Evolutionary conservation across 139 green algal species (phyloP).

Genomic region (Limnomonas spitsbergensis): DNA sequence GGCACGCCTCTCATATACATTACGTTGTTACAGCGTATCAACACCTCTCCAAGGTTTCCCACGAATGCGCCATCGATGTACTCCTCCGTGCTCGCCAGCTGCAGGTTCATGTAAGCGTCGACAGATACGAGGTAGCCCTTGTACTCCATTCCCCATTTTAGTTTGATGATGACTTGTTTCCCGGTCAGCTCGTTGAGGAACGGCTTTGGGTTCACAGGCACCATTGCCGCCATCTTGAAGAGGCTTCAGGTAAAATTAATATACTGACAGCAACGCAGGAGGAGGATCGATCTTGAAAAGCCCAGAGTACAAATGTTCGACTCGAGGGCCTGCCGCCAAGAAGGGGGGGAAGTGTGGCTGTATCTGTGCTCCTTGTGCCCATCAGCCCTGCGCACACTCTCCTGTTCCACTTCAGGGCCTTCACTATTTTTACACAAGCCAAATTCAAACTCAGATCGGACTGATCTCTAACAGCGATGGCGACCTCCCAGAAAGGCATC

Average conservation of each 20-base stretch:
- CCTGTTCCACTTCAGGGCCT: too few species aligned
- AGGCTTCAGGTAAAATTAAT: too few species aligned
- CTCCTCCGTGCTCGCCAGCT: conserved; percentile 93
- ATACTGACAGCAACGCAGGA: too few species aligned
- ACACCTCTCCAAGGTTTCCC: conserved; percentile 88
- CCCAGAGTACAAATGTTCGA: too few species aligned
- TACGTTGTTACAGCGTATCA: conserved; percentile 91
- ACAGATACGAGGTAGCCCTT: conserved; percentile 92
- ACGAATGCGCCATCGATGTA: conserved; percentile 91
- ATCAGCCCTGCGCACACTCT: too few species aligned
- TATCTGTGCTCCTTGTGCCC: too few species aligned
- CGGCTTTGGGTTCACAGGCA: conserved; percentile 95
- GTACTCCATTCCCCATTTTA: conserved; percentile 99
- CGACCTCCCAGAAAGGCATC: conserved; percentile 53
- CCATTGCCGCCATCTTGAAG: conserved; percentile 17
- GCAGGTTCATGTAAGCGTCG: conserved; percentile 93
- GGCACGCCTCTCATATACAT: conserved; percentile 51
- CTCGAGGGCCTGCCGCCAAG: too few species aligned
- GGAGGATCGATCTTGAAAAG: too few species aligned
- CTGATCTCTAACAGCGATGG: conserved; percentile 24
- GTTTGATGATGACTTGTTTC: conserved; percentile 92
- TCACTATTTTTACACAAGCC: too few species aligned
- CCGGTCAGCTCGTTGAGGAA: conserved; percentile 95
- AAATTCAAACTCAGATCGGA: too few species aligned
- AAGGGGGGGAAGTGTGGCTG: too few species aligned